Conservation (phyloP, 1,284 basidiomycete species). For the Butyriboletus appendiculatus region DNA sequence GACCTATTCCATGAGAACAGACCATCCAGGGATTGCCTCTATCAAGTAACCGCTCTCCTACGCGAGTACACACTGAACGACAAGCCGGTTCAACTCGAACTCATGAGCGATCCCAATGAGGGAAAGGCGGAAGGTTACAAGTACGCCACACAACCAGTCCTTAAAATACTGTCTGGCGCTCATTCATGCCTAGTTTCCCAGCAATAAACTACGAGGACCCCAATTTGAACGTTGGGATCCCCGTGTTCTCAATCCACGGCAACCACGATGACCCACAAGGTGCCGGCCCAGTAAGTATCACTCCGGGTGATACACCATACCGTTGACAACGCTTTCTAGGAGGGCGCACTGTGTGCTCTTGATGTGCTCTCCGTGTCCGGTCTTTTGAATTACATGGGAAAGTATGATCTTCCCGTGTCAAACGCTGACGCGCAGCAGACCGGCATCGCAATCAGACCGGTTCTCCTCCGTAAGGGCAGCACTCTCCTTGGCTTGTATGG, state of each 20-base stretch:
- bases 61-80: slow-evolving; percentile 91
- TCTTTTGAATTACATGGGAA: slow-evolving; percentile 97
- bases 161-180: background rate
- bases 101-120: slow-evolving; percentile 90
- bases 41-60: slow-evolving; percentile 85
- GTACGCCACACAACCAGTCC: slow-evolving; percentile 50
- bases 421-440: slow-evolving; percentile 66
- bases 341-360: slow-evolving; percentile 93
- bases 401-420: slow-evolving; percentile 68
- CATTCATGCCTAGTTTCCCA: slow-evolving; percentile 74
- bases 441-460: slow-evolving; percentile 88
- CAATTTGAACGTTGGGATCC: slow-evolving; percentile 93
- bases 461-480: slow-evolving; percentile 87
- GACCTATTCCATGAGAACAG: slow-evolving; percentile 99
- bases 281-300: slow-evolving; percentile 73
- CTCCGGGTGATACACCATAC: background rate
- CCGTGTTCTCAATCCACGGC: slow-evolving; percentile 98
- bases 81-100: slow-evolving; percentile 85
- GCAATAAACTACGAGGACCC: slow-evolving; percentile 97
- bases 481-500: slow-evolving; percentile 92
- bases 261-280: slow-evolving; percentile 99
- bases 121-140: slow-evolving; percentile 83
- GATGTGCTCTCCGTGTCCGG: slow-evolving; percentile 95
- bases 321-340: slow-evolving; percentile 45
- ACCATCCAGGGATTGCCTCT: slow-evolving; percentile 88